Conservation (phyloP, 148 eudicot genomes). For the Linanthus parryae region DNA sequence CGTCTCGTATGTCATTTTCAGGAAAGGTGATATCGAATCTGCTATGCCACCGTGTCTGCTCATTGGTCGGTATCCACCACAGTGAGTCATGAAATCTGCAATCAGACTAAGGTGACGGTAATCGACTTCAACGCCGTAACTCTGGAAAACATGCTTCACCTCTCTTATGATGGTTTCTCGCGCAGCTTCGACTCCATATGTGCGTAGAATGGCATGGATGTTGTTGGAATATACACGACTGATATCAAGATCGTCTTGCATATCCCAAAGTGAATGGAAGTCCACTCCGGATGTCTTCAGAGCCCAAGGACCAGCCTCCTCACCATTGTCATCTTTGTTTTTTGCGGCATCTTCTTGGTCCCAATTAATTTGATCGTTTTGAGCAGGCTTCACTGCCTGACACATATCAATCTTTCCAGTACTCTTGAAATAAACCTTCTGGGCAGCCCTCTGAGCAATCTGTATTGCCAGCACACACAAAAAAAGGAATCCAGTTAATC, state of each 20-base stretch:
- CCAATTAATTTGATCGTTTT: conserved; percentile 52
- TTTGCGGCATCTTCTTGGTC: conserved; percentile 5
- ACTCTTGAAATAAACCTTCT: conserved; percentile 67
- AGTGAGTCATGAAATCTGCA: conserved; percentile 88
- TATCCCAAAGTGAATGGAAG: conserved; percentile 72
- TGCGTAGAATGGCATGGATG: conserved; percentile 54
- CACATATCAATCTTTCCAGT: conserved; percentile 80
- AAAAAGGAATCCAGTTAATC: no score
- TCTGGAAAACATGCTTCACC: conserved; percentile 65
- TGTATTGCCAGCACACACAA: conserved; percentile 18
- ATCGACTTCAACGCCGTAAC: conserved; percentile 85
- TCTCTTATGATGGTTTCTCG: conserved; percentile 69
- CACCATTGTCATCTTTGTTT: conserved; percentile 18
- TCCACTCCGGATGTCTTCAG: conserved; percentile 86
- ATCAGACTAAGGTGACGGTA: conserved; percentile 76
- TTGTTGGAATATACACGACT: conserved; percentile 68
- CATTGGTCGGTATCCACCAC: conserved; percentile 75
- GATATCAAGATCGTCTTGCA: conserved; percentile 73
- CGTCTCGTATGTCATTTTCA: conserved; percentile 85
- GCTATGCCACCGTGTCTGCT: conserved; percentile 76
- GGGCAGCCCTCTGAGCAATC: conserved; percentile 78
- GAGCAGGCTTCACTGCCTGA: conserved; percentile 48
- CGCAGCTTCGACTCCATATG: conserved; percentile 96
- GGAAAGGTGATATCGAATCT: conserved; percentile 66
- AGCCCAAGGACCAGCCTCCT: conserved; percentile 55